Conservation (phyloP, 805 yeast species). For the Allodekkera sacchari region DNA sequence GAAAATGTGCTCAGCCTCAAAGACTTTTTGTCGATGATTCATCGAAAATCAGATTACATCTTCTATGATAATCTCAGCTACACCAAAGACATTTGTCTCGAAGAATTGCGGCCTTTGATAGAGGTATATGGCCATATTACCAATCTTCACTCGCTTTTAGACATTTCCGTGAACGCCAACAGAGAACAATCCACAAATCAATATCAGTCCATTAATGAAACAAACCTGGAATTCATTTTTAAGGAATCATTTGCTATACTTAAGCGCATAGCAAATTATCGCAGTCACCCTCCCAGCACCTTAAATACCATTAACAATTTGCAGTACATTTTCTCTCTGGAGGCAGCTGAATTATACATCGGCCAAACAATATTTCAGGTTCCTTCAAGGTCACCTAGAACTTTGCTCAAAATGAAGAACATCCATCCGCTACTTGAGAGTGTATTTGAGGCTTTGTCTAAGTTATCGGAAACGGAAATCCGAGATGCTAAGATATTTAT, state of each 20-base stretch:
- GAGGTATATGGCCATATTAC: conserved; percentile 10
- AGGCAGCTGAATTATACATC: conserved; percentile 9
- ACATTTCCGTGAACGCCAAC: conserved; percentile 4
- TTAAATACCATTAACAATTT: background rate
- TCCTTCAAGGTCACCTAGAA: conserved; percentile 10
- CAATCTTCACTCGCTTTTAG: conserved; percentile 5
- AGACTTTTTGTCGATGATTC: conserved; percentile 7
- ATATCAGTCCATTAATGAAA: conserved; percentile 3
- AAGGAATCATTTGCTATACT: conserved; percentile 7
- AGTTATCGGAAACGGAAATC: background rate
- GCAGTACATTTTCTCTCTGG: conserved; percentile 7
- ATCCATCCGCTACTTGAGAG: conserved; percentile 2
- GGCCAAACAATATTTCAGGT: conserved; percentile 10
- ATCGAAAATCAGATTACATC: conserved; percentile 4
- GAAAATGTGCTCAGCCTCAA: too few species aligned
- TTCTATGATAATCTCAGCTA: conserved; percentile 11
- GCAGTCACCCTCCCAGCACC: background rate
- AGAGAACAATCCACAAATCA: conserved; percentile 1
- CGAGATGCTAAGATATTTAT: conserved; percentile 1
- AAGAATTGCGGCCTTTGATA: conserved; percentile 4
- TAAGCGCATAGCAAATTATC: conserved; percentile 1
- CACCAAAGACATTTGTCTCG: conserved; percentile 4
- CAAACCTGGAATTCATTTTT: conserved; percentile 7
- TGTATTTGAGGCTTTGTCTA: background rate
- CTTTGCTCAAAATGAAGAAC: conserved; percentile 7